Base-by-base conservation (phyloP, 805 yeast genomes). In the Saturnispora besseyi region DNA sequence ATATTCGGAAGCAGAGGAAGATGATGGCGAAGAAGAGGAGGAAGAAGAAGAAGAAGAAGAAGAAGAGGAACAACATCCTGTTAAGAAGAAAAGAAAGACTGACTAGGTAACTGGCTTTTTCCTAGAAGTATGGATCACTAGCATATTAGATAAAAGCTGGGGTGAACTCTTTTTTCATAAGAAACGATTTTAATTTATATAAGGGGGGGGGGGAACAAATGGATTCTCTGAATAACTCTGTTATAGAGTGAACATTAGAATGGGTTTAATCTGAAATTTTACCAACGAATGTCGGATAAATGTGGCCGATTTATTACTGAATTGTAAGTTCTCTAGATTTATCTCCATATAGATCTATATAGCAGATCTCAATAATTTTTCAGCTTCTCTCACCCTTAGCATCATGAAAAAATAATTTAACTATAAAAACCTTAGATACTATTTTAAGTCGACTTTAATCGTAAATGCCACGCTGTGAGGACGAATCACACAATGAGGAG, bases 401-500 rank as follows among this genome's bases (percentile, higher is more conserved):
- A 3, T 8, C 9, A 26, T 26, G 29, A 26, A 26, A 26, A 26
- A 26, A 26, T 18, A 18, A 18, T 18, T 18, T 18, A 2, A 18
- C 18, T 18, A 18, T 18, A 18, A 18, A 2, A 9, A 10, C 32
- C 32, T 30, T 30, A 30, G 12, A 2, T 33, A 33, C 13, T 7
- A 33, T 15, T 34, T 9, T 2, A 9, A 13, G 22, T n/a, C 24
- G 7, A 13, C 38, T 34, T 10, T 4, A n/a, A 9, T 15, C 31
- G 5, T 26, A 6, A 11, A 34, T 33, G 31, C 18, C 48, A n/a
- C 38, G 10, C 24, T 45, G 40, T 32, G 49, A 38, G 32, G 28
- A 40, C 26, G 45, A 32, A 41, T 32, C 42, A 22, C 28, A 46
- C 15, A 50, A 51, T 41, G 48, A 49, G 11, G 57, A 55, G 44